phyloP scores from a whole-genome alignment of 305 asterid genomes.

The Fraxinus platypoda region DNA sequence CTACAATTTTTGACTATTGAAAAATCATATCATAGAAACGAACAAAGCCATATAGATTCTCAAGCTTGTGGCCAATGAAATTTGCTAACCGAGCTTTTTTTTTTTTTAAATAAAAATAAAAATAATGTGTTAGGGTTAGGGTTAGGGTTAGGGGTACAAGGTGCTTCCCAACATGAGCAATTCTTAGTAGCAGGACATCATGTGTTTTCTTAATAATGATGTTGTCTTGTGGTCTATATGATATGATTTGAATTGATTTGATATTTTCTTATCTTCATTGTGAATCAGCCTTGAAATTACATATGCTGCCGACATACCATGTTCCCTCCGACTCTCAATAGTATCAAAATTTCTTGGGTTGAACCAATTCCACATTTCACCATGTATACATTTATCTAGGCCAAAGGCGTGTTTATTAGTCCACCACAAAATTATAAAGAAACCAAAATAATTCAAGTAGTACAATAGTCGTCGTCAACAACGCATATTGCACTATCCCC shows the following conservation, averaged over 20 bases:
- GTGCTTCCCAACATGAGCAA: not conserved
- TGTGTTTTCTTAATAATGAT: not conserved
- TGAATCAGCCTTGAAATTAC: not conserved
- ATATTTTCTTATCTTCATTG: not conserved
- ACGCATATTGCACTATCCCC: not conserved
- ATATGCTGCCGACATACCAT: not conserved
- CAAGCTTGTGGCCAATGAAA: too few relatives aligned
- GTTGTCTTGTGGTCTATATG: not conserved
- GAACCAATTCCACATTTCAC: not conserved
- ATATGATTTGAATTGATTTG: not conserved
- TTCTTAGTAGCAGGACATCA: not conserved
- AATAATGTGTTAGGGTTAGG: not conserved
- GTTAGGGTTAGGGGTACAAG: not conserved
- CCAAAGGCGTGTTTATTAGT: not conserved
- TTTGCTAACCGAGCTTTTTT: too few relatives aligned
- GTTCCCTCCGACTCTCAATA: not conserved
- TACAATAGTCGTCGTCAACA: not conserved
- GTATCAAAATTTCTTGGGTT: not conserved
- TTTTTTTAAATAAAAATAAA: too few relatives aligned
- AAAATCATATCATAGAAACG: not conserved
- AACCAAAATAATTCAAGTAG: not conserved
- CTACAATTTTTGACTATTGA: not conserved
- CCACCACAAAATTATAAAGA: not conserved
- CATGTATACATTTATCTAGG: not conserved
- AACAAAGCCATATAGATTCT: not conserved